These are phyloP conservation scores for Barbatosphaeria neglecta DNA, from an alignment of 495 filamentous ascomycete species.

Conservation along the genomic window DNA sequence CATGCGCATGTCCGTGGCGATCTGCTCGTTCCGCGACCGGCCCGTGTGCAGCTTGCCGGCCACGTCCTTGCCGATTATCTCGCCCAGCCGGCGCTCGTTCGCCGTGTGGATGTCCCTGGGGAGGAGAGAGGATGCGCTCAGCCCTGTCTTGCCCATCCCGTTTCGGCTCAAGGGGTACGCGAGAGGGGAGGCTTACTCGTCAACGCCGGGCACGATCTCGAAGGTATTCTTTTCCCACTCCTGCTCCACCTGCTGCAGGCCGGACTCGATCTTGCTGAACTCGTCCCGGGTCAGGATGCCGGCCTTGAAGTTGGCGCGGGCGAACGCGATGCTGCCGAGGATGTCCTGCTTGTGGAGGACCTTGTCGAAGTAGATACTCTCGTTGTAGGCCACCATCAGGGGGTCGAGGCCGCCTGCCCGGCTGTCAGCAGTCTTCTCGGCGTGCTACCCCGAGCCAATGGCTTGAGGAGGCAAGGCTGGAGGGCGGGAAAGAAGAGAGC, in stretches of 20 bases:
- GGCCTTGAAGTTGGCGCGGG: conserved; percentile 66
- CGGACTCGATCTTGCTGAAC: conserved; percentile 63
- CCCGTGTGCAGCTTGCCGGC: conserved; percentile 92
- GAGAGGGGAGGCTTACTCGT: no score
- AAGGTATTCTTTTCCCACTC: conserved; percentile 63
- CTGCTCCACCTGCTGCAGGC: conserved; percentile 56
- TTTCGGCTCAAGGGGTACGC: no score
- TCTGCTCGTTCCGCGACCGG: conserved; percentile 84
- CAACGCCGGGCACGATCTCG: conserved; percentile 46
- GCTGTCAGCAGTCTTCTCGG: neutral
- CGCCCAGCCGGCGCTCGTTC: conserved; percentile 81
- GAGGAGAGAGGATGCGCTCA: no score
- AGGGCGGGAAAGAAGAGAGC: conserved; percentile 1
- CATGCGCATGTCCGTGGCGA: conserved; percentile 85
- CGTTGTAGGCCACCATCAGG: conserved; percentile 82
- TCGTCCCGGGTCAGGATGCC: conserved; percentile 66
- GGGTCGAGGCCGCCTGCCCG: conserved; percentile 64
- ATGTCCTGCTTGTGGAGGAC: conserved; percentile 75
- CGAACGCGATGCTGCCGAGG: conserved; percentile 72
- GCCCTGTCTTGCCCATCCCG: no score
- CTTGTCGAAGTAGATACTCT: conserved; percentile 74
- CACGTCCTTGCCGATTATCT: conserved; percentile 77
- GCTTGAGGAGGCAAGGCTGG: conserved; percentile 3
- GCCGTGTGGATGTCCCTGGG: conserved; percentile 87
- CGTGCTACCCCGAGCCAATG: conserved; percentile 1